Evolutionary conservation across 208 protist genomes (phyloP), one percentile per base, ranked within the genome.

Genomic region (Naegleria lovaniensis): DNA sequence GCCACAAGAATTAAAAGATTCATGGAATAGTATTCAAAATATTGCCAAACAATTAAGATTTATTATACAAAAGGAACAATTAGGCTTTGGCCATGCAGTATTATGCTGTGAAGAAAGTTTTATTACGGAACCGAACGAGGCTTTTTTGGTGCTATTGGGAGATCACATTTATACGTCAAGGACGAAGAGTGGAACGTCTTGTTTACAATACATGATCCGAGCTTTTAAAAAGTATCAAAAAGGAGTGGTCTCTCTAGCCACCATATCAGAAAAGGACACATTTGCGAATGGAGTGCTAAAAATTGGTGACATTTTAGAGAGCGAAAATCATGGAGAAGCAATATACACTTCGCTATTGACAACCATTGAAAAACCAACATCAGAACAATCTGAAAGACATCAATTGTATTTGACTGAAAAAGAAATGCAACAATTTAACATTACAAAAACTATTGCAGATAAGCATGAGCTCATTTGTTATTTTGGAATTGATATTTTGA

Each of bases 401-500:
- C 5, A 13, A 36, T 19, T 90, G 16, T 85, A 39, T 55, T 52
- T 85, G 43, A 55, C 13, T 67, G 43, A 55, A 2, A n/a, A 55
- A 5, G 38, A n/a, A n/a, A 16, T 85, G 4, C 11, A 67, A n/a
- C 13, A 67, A 29, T 11, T 83, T 38, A 67, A 85, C 6, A 9
- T 55, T 7, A 5, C 15, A 29, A 6, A 55, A 67, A 25, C 6
- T 29, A 6, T 33, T 5, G 19, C 29, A 29, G 55, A 33, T 5
- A 1, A 87, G 19, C 3, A 16, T 85, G 51, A 58, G 5, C 2
- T 88, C 5, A 2, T 85, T 0, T 90, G 88, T 19, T 90, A 90
- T 33, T 90, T 90, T 67, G 88, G 88, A 58, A 90, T 90, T 41
- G 88, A 90, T 25, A 52, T 90, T 29, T 85, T 90, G 55, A 48